phyloP scores from a whole-genome alignment of 2,329 filamentous ascomycete genomes.

The Epichloe typhina region DNA sequence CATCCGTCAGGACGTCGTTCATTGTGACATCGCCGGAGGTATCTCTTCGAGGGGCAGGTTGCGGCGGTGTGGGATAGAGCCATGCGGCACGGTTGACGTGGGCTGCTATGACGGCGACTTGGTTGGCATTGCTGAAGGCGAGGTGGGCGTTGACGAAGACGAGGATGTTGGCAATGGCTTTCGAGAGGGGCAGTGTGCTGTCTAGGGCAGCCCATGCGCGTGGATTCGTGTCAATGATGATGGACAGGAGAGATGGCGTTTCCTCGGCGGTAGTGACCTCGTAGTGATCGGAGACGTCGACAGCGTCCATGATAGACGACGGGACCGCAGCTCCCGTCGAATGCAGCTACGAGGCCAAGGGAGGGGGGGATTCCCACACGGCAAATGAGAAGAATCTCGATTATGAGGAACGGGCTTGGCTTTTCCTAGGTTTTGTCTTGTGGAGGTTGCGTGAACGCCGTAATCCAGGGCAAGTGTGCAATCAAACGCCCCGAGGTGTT shows the following conservation, averaged over 20 bases:
- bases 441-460: no score
- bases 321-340: constrained; percentile 8
- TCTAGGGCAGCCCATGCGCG: constrained; percentile 79
- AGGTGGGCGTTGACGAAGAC: constrained; percentile 96
- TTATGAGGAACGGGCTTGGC: no score
- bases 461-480: background rate
- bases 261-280: constrained; percentile 40
- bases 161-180: constrained; percentile 75
- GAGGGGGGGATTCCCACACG: background rate
- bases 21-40: constrained; percentile 44
- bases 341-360: constrained; percentile 21
- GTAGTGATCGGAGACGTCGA: constrained; percentile 49
- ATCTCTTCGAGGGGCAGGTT: constrained; percentile 11
- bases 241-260: constrained; percentile 70
- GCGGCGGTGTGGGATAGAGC: constrained; percentile 58
- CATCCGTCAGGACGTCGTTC: constrained; percentile 30
- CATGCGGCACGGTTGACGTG: constrained; percentile 78
- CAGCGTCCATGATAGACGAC: constrained; percentile 32
- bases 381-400: no score
- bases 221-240: constrained; percentile 93
- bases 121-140: constrained; percentile 85
- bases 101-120: constrained; percentile 81
- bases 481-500: background rate
- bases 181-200: constrained; percentile 62
- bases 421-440: no score